These are phyloP conservation scores for Cladosporium oxysporum DNA, from an alignment of 2,329 filamentous ascomycete species.

Conservation along the genomic window DNA sequence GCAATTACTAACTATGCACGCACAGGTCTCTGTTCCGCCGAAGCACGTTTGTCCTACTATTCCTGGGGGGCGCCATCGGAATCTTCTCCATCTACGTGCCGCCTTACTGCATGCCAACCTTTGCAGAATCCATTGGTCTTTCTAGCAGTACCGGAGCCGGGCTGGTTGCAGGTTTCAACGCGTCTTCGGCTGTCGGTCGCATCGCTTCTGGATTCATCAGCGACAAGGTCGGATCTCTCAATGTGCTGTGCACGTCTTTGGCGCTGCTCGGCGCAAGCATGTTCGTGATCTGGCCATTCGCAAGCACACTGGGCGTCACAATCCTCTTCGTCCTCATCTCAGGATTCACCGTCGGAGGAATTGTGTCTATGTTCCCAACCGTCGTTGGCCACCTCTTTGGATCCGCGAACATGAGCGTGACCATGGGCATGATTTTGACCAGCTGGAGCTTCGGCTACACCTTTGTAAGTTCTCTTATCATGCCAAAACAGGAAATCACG, in stretches of 20 bases:
- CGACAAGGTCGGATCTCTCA: conserved; percentile 57
- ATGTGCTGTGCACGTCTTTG: conserved; percentile 55
- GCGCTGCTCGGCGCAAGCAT: conserved; percentile 59
- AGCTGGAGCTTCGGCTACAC: conserved; percentile 64
- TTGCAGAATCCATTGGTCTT: conserved; percentile 57
- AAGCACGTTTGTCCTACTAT: conserved; percentile 56
- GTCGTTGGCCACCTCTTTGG: conserved; percentile 63
- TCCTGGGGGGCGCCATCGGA: conserved; percentile 56
- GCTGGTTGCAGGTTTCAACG: conserved; percentile 63
- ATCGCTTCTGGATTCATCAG: conserved; percentile 56
- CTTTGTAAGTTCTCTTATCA: conserved; percentile 44
- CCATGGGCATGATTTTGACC: conserved; percentile 63
- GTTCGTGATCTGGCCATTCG: conserved; percentile 63
- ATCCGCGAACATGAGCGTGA: conserved; percentile 45
- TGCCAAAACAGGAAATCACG: not conserved
- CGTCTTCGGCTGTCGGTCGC: conserved; percentile 60
- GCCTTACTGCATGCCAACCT: conserved; percentile 62
- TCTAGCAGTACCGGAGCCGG: conserved; percentile 38
- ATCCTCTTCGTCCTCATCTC: conserved; percentile 61
- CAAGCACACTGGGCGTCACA: conserved; percentile 55
- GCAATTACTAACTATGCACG: conserved; percentile 43
- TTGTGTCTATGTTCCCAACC: conserved; percentile 65
- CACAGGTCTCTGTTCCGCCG: conserved; percentile 38
- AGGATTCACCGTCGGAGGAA: conserved; percentile 62
- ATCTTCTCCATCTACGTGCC: conserved; percentile 64